Percentiles rank a stretch among this genome's conserved stretches.
Conservation (phyloP, 2,329 filamentous ascomycete genomes). For the Fusarium pseudocircinatum region DNA sequence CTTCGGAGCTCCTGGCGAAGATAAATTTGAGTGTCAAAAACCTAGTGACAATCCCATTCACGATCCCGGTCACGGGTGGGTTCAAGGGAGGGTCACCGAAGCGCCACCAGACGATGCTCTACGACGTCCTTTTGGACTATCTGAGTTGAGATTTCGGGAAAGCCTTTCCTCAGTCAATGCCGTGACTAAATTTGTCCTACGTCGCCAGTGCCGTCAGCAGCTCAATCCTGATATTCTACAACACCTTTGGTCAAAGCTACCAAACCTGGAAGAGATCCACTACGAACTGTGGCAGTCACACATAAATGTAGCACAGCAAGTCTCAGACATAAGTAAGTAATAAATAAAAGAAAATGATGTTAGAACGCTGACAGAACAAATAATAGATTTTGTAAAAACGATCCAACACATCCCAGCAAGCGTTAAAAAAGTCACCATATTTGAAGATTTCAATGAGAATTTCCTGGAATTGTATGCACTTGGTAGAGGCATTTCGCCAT, state of each 20-base stretch:
- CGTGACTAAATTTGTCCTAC: conserved; percentile 15
- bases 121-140: neutral
- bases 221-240: neutral
- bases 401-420: neutral
- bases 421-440: conserved; percentile 38
- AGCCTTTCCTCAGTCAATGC: neutral
- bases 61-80: conserved; percentile 13
- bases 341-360: fast-evolving
- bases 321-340: neutral
- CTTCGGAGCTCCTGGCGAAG: conserved; percentile 19
- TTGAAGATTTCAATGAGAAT: conserved; percentile 31
- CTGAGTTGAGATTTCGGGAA: neutral
- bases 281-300: conserved; percentile 17
- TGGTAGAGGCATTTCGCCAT: fast-evolving
- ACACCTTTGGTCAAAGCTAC: conserved; percentile 4
- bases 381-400: fast-evolving
- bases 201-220: conserved; percentile 21
- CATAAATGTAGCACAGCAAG: fast-evolving
- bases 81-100: neutral
- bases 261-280: neutral
- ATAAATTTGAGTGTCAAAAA: neutral
- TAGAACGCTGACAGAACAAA: neutral
- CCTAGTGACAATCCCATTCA: neutral
- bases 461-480: conserved; percentile 4
- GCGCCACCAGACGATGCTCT: neutral